phyloP scores from a whole-genome alignment of 2,329 filamentous ascomycete species.

The Colletotrichum sp. region DNA sequence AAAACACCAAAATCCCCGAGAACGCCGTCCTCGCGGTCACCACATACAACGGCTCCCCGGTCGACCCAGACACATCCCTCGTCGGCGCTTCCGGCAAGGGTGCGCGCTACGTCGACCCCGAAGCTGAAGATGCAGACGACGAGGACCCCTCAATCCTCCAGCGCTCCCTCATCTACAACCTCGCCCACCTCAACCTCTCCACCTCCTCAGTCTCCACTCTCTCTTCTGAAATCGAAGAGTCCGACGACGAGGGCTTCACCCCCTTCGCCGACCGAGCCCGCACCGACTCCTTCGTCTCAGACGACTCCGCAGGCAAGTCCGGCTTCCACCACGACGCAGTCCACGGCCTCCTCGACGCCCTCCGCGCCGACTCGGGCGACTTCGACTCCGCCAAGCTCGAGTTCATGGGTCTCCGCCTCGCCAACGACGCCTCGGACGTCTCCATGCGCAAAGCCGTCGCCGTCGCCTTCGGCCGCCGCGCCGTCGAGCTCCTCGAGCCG shows the following conservation, averaged over 20 bases:
- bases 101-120: conserved; percentile 49
- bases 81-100: conserved; percentile 59
- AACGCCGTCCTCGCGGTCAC: conserved; percentile 39
- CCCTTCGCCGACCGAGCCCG: conserved; percentile 61
- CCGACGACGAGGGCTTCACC: conserved; percentile 65
- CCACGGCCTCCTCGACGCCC: conserved; percentile 82
- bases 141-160: conserved; percentile 58
- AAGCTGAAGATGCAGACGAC: conserved; percentile 55
- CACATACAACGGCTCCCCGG: conserved; percentile 38
- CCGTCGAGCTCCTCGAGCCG: conserved; percentile 68
- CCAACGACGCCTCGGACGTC: conserved; percentile 86
- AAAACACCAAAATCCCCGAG: conserved; percentile 55
- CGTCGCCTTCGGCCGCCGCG: conserved; percentile 82
- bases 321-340: conserved; percentile 89
- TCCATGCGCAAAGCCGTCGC: conserved; percentile 89
- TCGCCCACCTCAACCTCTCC: conserved; percentile 57
- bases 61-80: conserved; percentile 45
- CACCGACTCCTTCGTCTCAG: conserved; percentile 75
- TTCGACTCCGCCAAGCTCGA: conserved; percentile 87
- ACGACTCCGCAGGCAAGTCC: conserved; percentile 65
- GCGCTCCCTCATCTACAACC: conserved; percentile 59
- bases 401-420: conserved; percentile 90
- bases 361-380: conserved; percentile 76
- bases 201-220: conserved; percentile 62
- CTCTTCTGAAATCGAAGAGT: conserved; percentile 70